A percentile compares a stretch with the other conserved stretches of the same genome.
These are phyloP conservation scores for Dactylellina leptospora DNA, from an alignment of 2,329 filamentous ascomycete genomes.

Conservation along the genomic window DNA sequence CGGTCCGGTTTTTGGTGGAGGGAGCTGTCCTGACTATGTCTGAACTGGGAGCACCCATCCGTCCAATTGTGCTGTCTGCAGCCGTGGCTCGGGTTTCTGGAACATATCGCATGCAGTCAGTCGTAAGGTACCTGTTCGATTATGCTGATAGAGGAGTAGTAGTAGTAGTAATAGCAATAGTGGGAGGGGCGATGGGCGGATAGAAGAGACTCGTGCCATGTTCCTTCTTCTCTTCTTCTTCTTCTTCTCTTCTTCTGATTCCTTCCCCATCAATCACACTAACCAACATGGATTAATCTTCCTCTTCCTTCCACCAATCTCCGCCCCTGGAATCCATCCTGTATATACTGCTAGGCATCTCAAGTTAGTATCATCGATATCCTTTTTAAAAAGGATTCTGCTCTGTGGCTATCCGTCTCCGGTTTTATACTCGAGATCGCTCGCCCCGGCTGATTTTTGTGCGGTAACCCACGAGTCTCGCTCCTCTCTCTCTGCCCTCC, in stretches of 20 bases:
- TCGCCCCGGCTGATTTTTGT: constrained; percentile 16
- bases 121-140: neutral
- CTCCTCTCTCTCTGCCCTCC: constrained; percentile 7
- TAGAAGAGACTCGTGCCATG: too few relatives aligned
- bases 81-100: constrained; percentile 34
- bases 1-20: constrained; percentile 38
- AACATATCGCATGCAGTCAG: constrained; percentile 44
- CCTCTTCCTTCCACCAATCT: constrained; percentile 37
- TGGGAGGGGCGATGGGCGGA: too few relatives aligned
- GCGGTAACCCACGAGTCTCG: constrained; percentile 1
- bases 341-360: too few relatives aligned
- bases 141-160: too few relatives aligned
- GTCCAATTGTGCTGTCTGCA: constrained; percentile 25
- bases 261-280: constrained; percentile 26
- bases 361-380: too few relatives aligned
- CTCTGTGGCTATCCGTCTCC: neutral
- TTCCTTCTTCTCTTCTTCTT: too few relatives aligned
- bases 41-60: constrained; percentile 23
- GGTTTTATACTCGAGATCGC: constrained; percentile 34
- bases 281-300: too few relatives aligned
- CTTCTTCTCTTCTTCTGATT: too few relatives aligned
- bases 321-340: constrained; percentile 9
- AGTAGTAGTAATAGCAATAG: too few relatives aligned
- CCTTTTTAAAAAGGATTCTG: too few relatives aligned
- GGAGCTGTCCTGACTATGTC: constrained; percentile 9